Conservation (phyloP, 2,329 filamentous ascomycete genomes). For the Diaporthe citriasiana region DNA sequence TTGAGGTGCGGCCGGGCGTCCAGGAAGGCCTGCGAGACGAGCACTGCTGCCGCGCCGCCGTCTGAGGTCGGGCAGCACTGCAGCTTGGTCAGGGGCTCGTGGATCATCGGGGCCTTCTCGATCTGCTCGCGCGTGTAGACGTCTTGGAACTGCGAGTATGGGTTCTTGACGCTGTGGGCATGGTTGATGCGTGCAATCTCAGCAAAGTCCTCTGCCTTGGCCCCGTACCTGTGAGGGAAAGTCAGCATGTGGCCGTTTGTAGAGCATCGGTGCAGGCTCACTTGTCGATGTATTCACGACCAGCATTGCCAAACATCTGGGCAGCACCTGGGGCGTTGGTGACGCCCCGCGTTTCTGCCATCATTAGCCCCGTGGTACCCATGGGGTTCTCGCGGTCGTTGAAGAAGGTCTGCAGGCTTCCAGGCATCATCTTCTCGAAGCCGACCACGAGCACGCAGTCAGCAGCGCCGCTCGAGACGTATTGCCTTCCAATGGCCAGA, state of each 20-base stretch:
- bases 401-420: constrained; percentile 86
- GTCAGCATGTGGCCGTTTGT: neutral
- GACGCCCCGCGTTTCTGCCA: constrained; percentile 84
- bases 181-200: constrained; percentile 96
- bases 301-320: constrained; percentile 96
- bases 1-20: constrained; percentile 86
- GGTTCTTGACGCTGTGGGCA: constrained; percentile 90
- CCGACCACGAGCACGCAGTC: constrained; percentile 93
- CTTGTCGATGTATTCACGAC: constrained; percentile 95
- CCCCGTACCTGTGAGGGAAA: constrained; percentile 76
- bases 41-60: constrained; percentile 87
- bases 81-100: constrained; percentile 93
- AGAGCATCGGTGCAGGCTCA: constrained; percentile 54
- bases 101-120: constrained; percentile 80
- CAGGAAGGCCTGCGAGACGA: constrained; percentile 91
- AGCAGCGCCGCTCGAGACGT: constrained; percentile 84
- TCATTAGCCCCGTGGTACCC: constrained; percentile 80
- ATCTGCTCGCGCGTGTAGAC: constrained; percentile 92
- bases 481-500: constrained; percentile 83
- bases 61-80: constrained; percentile 98
- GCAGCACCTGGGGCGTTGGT: constrained; percentile 88
- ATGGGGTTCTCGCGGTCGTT: constrained; percentile 87
- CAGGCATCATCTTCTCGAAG: constrained; percentile 98
- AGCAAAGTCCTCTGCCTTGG: constrained; percentile 87
- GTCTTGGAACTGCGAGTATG: constrained; percentile 97